Conservation (phyloP, 257 asterid genomes). For the Lithospermum erythrorhizon region DNA sequence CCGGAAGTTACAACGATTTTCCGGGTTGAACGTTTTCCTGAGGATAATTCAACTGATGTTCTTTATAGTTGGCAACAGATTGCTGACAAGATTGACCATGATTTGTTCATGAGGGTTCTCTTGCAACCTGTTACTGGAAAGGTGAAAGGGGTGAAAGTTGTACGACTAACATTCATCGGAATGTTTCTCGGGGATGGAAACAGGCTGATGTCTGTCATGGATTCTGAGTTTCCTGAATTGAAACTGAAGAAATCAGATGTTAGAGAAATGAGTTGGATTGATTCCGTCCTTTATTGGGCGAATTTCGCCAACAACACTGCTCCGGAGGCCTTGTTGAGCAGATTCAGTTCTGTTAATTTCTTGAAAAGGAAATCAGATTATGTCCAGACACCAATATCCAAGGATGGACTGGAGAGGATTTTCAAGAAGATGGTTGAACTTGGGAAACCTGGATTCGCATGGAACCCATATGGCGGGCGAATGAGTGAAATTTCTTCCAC, state of each 20-base stretch:
- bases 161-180: constrained; percentile 8
- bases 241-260: constrained; percentile 11
- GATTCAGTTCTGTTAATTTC: constrained; percentile 8
- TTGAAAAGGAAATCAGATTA: constrained; percentile 21
- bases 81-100: constrained; percentile 9
- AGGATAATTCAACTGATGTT: constrained; percentile 2
- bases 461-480: constrained; percentile 25
- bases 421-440: constrained; percentile 18
- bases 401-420: constrained; percentile 12
- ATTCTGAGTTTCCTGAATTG: constrained; percentile 7
- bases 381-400: constrained; percentile 17
- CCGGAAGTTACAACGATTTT: constrained; percentile 1
- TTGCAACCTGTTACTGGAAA: constrained; percentile 7
- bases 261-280: constrained; percentile 14
- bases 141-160: neutral
- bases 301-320: constrained; percentile 9
- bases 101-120: constrained; percentile 14
- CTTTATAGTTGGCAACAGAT: constrained; percentile 4
- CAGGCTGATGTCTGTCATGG: constrained; percentile 1
- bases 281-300: constrained; percentile 15
- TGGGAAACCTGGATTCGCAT: constrained; percentile 16
- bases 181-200: constrained; percentile 14
- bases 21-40: neutral
- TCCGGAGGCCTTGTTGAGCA: neutral
- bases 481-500: constrained; percentile 18